Evolutionary conservation across 2,329 filamentous ascomycete species (phyloP).

Genomic region (Aspergillus terreus): DNA sequence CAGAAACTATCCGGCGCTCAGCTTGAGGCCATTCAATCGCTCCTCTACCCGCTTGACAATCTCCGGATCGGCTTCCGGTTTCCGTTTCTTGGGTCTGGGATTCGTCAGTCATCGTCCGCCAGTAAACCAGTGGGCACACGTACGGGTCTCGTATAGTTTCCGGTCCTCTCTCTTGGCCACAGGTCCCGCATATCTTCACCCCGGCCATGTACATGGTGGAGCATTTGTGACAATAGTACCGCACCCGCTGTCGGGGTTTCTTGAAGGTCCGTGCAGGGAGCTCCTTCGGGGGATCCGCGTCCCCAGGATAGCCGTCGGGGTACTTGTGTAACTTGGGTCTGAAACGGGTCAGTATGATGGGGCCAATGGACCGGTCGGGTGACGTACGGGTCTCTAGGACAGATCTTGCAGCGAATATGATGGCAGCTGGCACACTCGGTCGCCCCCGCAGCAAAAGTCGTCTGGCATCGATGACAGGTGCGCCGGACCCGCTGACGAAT

Average conservation of each 20-base stretch:
- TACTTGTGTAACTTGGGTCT: constrained; percentile 42
- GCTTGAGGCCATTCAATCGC: constrained; percentile 26
- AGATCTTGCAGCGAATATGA: constrained; percentile 74
- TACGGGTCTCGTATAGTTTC: constrained; percentile 43
- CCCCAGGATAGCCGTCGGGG: constrained; percentile 44
- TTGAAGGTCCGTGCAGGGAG: constrained; percentile 34
- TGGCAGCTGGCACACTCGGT: constrained; percentile 67
- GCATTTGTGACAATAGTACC: constrained; percentile 42
- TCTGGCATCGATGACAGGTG: constrained; percentile 70
- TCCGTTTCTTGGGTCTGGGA: constrained; percentile 38
- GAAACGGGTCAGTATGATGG: constrained; percentile 5
- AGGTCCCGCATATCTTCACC: constrained; percentile 33
- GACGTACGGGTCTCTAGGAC: constrained; percentile 74
- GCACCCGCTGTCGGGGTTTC: constrained; percentile 35
- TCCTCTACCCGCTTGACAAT: constrained; percentile 38
- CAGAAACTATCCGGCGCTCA: not conserved
- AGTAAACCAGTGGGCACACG: constrained; percentile 13
- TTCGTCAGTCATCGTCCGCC: constrained; percentile 5
- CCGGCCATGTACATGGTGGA: constrained; percentile 29
- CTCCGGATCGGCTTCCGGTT: constrained; percentile 37
- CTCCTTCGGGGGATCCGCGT: constrained; percentile 35
- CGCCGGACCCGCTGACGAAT: constrained; percentile 70
- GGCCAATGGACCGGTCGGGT: not conserved
- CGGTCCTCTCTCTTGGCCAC: constrained; percentile 39
- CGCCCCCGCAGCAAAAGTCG: constrained; percentile 55